These are phyloP conservation scores for Kodamaea leandrae DNA, from an alignment of 805 yeast species.

Conservation along the genomic window DNA sequence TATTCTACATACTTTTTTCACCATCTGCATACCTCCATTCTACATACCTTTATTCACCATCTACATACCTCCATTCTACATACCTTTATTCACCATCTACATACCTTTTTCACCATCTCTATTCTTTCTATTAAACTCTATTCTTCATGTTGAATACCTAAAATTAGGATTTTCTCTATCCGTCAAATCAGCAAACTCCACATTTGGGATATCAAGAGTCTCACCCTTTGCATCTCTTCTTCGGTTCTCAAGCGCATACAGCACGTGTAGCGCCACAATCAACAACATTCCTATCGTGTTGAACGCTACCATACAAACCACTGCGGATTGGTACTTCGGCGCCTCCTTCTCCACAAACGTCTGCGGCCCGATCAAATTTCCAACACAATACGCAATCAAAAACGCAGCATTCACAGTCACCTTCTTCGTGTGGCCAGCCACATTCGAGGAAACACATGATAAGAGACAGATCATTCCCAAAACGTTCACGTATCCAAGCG, in stretches of 20 bases:
- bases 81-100: no score
- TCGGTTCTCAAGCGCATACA: slow-evolving; percentile 33
- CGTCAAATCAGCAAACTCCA: slow-evolving; percentile 45
- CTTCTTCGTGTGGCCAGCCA: slow-evolving; percentile 59
- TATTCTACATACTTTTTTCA: no score
- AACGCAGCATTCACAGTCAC: slow-evolving; percentile 43
- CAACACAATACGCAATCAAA: slow-evolving; percentile 51
- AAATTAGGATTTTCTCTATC: slow-evolving; percentile 54
- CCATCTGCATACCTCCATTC: no score
- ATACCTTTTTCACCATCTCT: no score
- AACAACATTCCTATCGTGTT: slow-evolving; percentile 23
- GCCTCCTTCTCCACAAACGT: slow-evolving; percentile 44
- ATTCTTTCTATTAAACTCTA: no score
- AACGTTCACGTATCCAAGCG: slow-evolving; percentile 31
- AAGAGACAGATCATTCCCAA: slow-evolving; percentile 29
- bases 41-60: no score
- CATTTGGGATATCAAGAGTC: slow-evolving; percentile 22
- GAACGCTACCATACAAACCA: slow-evolving; percentile 39
- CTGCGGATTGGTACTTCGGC: slow-evolving; percentile 43
- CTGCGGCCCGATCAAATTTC: slow-evolving; percentile 57
- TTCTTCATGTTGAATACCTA: slow-evolving; percentile 32
- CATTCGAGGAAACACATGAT: slow-evolving; percentile 44
- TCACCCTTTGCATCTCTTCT: slow-evolving; percentile 2
- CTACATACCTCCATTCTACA: no score
- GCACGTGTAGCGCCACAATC: slow-evolving; percentile 23